A percentile compares a stretch with the other conserved stretches of the same genome.
phyloP scores from a whole-genome alignment of 2,329 filamentous ascomycete genomes.

The Botryotinia globosa region DNA sequence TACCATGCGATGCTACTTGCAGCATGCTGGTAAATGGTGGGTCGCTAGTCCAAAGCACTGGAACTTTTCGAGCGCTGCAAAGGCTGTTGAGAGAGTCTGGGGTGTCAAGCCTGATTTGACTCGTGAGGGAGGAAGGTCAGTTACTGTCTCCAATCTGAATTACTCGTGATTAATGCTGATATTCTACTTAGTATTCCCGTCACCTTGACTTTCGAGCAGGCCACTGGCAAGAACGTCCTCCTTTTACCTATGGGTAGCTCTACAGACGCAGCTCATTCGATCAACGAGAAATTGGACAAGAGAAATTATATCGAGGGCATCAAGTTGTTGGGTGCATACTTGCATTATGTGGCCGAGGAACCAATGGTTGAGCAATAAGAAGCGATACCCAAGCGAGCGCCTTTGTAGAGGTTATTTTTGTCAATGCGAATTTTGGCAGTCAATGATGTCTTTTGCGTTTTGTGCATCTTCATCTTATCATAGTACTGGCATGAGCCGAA shows the following conservation, averaged over 20 bases:
- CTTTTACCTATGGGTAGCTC: slow-evolving; percentile 96
- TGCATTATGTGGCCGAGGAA: slow-evolving; percentile 95
- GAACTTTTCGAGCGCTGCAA: slow-evolving; percentile 93
- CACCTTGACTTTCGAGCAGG: slow-evolving; percentile 94
- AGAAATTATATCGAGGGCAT: slow-evolving; percentile 97
- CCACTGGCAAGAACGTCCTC: slow-evolving; percentile 95
- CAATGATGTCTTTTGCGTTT: neutral
- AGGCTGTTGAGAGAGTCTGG: slow-evolving; percentile 96
- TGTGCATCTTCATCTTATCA: neutral
- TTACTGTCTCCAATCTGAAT: slow-evolving; percentile 24
- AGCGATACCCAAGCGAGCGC: neutral
- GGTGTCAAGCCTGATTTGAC: slow-evolving; percentile 92
- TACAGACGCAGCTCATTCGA: slow-evolving; percentile 93
- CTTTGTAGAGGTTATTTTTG: neutral
- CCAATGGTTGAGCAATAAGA: slow-evolving; percentile 46
- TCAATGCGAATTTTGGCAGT: neutral
- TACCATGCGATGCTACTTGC: slow-evolving; percentile 72
- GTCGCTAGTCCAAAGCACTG: slow-evolving; percentile 96
- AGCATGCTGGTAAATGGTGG: slow-evolving; percentile 98
- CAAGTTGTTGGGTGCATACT: slow-evolving; percentile 89
- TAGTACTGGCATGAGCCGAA: neutral
- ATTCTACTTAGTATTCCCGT: slow-evolving; percentile 73
- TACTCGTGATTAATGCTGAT: slow-evolving; percentile 20
- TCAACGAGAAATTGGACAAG: slow-evolving; percentile 98
- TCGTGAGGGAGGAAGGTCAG: slow-evolving; percentile 84